Conservation (phyloP, 1,139 yeast species). For the Pichia sp. region DNA sequence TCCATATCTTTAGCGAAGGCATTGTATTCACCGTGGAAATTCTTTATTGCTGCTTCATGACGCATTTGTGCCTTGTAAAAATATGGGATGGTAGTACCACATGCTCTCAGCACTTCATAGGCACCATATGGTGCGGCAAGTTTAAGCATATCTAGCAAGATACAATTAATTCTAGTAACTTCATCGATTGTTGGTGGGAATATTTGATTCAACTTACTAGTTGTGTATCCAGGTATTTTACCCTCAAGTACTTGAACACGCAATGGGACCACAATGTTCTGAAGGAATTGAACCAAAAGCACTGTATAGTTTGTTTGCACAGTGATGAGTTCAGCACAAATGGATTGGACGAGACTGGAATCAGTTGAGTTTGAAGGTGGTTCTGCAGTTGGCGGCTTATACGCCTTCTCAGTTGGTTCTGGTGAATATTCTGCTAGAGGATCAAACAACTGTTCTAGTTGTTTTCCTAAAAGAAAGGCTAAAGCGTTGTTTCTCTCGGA, state of each 20-base stretch:
- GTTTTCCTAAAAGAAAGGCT: constrained; percentile 73
- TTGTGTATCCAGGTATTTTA: constrained; percentile 39
- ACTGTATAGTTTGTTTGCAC: constrained; percentile 72
- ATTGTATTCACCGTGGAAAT: constrained; percentile 38
- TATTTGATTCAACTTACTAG: constrained; percentile 61
- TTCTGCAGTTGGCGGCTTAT: constrained; percentile 39
- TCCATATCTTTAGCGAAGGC: constrained; percentile 19
- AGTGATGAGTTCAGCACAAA: constrained; percentile 58
- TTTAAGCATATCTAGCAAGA: constrained; percentile 67
- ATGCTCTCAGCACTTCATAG: constrained; percentile 68
- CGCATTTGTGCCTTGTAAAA: constrained; percentile 89
- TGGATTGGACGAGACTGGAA: constrained; percentile 32
- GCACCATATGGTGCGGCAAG: constrained; percentile 62
- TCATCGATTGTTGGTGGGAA: constrained; percentile 97
- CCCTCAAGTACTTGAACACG: constrained; percentile 62
- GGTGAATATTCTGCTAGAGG: constrained; percentile 90
- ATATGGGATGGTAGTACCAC: constrained; percentile 77
- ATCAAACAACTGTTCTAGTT: constrained; percentile 80
- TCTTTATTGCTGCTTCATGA: constrained; percentile 84
- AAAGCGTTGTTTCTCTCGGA: constrained; percentile 67
- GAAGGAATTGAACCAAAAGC: constrained; percentile 64
- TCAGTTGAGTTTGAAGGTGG: constrained; percentile 20
- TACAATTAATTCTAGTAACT: constrained; percentile 79
- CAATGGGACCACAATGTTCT: constrained; percentile 71
- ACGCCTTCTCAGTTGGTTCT: constrained; percentile 66